Base-by-base conservation (phyloP, 2,329 filamentous ascomycete genomes). In the Lecanicillium sp. region DNA sequence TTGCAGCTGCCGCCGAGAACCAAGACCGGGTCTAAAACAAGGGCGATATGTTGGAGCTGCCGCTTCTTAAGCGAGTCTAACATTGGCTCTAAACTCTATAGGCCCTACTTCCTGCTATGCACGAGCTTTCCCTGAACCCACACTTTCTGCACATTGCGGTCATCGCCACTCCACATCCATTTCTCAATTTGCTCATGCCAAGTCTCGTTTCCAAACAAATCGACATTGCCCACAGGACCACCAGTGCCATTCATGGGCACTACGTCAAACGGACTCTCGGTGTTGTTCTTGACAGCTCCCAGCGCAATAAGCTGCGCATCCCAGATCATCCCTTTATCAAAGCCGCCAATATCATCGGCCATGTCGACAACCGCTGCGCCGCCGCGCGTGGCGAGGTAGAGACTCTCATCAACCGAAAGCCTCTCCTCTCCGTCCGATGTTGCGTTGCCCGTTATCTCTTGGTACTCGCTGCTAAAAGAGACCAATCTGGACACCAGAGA, bases 301-400 rank as follows among this genome's bases (percentile, higher is more conserved):
- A 94, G 56, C n/a, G 69, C 65, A 37, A 94, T 68, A 49, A 92
- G 68, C 65, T 92, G 84, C 43, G 83, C 85, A 69, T 95, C 88
- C 75, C 79, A 94, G 46, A 83, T 72, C 78, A 80, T 88, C 0
- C 85, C 87, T 0, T 80, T 70, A 43, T 83, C 83, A 56, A 94
- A 94, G 0, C 69, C 78, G 2, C 88, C 88, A n/a, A 94, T 70
- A 41, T 67, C 72, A 4, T 73, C 68, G 18, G 69, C 70, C 46
- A 94, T 63, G 1, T 84, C 82, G 0, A 94, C 71, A 2, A 89
- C 83, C 22, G 72, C 70, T 0, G 88, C 87, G 0, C 88, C 87
- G 13, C 88, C 88, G 9, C 75, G 63, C 2, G 88, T 95, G 0
- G 80, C 87, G 0, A 95, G 70, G 54, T 83, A 89, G 36, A 95